Evolutionary conservation across 768 basidiomycete genomes (phyloP).

Genomic region (Lyophyllum shimeji): DNA sequence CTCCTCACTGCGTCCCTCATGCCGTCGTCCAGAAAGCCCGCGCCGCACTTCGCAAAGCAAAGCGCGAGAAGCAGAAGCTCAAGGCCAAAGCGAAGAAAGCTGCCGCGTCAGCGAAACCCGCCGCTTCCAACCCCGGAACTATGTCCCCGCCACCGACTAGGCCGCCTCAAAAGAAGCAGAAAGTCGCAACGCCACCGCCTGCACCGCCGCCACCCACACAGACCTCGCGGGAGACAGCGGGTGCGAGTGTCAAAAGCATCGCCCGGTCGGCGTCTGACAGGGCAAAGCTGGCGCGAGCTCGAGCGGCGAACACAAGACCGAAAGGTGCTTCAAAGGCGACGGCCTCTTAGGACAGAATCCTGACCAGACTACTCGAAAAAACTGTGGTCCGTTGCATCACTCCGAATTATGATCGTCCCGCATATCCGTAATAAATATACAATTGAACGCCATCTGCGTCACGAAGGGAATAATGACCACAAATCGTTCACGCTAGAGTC

Average conservation of each 20-base stretch:
- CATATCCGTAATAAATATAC: neutral
- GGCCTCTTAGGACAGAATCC: neutral
- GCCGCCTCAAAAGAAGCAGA: constrained; percentile 19
- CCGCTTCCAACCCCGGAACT: neutral
- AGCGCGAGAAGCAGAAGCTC: constrained; percentile 49
- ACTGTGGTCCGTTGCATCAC: constrained; percentile 1
- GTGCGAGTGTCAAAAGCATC: constrained; percentile 27
- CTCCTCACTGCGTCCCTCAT: neutral
- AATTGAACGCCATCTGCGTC: neutral
- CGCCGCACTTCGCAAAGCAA: constrained; percentile 41
- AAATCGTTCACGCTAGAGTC: constrained; percentile 43
- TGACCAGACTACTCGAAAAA: too few species aligned
- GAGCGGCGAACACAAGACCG: constrained; percentile 16
- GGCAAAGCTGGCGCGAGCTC: constrained; percentile 36
- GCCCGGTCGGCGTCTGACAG: constrained; percentile 35
- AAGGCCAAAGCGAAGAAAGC: constrained; percentile 31
- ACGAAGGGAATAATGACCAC: neutral
- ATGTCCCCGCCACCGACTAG: neutral
- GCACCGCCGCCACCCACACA: neutral
- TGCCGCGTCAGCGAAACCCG: neutral
- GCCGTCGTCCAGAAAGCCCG: constrained; percentile 42
- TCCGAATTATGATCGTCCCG: constrained; percentile 7
- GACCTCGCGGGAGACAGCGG: constrained; percentile 9
- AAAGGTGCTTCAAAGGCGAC: neutral
- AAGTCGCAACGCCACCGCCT: constrained; percentile 10